Evolutionary conservation across 768 basidiomycete genomes (phyloP), one percentile per base, ranked within the genome.

Genomic region (Auriscalpium vulgare): DNA sequence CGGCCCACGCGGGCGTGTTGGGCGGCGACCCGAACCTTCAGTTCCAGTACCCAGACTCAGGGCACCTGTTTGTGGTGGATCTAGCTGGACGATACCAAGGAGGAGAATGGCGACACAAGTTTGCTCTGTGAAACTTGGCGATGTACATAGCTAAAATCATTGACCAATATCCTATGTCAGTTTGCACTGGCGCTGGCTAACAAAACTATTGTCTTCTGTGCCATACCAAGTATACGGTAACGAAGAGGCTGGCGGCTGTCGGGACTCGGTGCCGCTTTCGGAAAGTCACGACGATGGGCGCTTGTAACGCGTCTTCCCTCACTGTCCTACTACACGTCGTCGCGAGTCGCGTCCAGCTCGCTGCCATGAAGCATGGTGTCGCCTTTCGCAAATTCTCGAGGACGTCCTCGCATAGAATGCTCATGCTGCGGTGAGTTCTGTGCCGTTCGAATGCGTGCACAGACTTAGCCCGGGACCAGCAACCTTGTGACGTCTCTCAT

Each of bases 401-500:
- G 72, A 88, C 91, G 17, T 86, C 91, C 54, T 89, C 93, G 10
- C 95, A 98, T 68, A 79, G 95, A 63, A 88, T 87, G 76, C 78
- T 97, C 54, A 92, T 98, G 87, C 76, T 98, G 54, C 79, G 95
- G 93, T 95, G 64, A 56, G 78, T 54, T 23, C 13, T 55, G 29
- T 23, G 13, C 16, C 37, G 21, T 52, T 38, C 48, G 50, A 2
- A 29, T 19, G 19, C 11, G 56, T 59, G 19, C 44, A 53, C 10
- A 19, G 23, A 36, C 56, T 50, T 17, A 35, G 37, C 29, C 50
- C 11, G 34, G 10, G 16, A 38, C 5, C 65, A 95, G 94, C 59
- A 97, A 97, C 71, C 75, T 99, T 52, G 95, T 99, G 59, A 90
- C 93, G 23, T 94, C 93, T 5, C 79, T 98, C 37, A 80, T 99